These are phyloP conservation scores for Ogataea kodamae DNA, from an alignment of 805 yeast species.

Conservation along the genomic window DNA sequence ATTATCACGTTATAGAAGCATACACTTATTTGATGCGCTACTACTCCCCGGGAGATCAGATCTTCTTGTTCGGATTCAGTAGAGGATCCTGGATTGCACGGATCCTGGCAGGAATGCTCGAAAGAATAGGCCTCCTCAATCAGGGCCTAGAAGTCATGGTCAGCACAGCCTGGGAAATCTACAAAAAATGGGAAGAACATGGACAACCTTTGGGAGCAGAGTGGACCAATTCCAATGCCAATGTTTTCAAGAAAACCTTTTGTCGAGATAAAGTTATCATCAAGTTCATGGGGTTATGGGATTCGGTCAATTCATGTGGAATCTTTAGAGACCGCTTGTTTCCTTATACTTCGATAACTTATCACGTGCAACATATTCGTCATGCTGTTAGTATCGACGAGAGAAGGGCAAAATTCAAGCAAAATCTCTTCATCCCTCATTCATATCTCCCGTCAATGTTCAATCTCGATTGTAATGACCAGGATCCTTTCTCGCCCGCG, in stretches of 20 bases:
- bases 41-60: slow-evolving; percentile 47
- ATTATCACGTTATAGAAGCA: slow-evolving; percentile 55
- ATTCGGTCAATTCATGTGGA: slow-evolving; percentile 67
- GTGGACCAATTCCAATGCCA: slow-evolving; percentile 44
- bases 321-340: slow-evolving; percentile 53
- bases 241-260: slow-evolving; percentile 54
- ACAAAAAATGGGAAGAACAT: slow-evolving; percentile 56
- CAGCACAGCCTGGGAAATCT: slow-evolving; percentile 59
- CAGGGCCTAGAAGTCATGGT: slow-evolving; percentile 55
- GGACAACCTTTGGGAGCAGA: slow-evolving; percentile 45
- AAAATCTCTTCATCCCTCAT: slow-evolving; percentile 47
- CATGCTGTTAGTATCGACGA: slow-evolving; percentile 70
- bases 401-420: slow-evolving; percentile 60
- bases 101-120: slow-evolving; percentile 62
- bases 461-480: slow-evolving; percentile 12
- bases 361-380: slow-evolving; percentile 54
- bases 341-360: slow-evolving; percentile 51
- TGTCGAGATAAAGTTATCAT: slow-evolving; percentile 41
- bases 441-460: slow-evolving; percentile 33
- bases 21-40: slow-evolving; percentile 48
- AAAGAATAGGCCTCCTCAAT: slow-evolving; percentile 56
- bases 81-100: slow-evolving; percentile 68
- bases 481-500: slow-evolving; percentile 4
- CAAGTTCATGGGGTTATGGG: slow-evolving; percentile 66
- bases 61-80: slow-evolving; percentile 55